Evolutionary conservation across 2,329 filamentous ascomycete genomes (phyloP), one percentile per base, ranked within the genome.

Genomic region (Microcyclosporella mali): DNA sequence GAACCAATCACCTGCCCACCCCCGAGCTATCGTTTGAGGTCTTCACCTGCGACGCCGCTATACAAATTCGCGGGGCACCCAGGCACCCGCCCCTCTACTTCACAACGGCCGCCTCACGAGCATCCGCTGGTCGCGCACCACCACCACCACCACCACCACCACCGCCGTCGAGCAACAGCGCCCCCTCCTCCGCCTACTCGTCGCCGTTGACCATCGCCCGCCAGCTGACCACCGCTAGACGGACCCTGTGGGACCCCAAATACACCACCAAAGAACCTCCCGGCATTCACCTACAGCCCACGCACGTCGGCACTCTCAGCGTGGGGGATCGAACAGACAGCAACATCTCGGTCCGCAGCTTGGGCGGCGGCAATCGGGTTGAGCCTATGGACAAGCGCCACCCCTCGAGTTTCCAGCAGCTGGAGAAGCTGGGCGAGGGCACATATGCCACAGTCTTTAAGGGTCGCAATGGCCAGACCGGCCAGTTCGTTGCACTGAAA

Each of bases 391-490:
- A 95, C 69, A 85, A 86, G 62, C 86, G 94, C 66, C 88, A 95
- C 61, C 89, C 90, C 43, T 94, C 85, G 71, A 97, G 90, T 50
- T 98, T 98, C 75, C 90, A 97, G 77, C 92, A 97, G 81, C 79
- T 97, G 66, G 92, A 98, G 70, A 98, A 79, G 84, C 78, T 98
- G 55, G 92, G 92, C 61, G 92, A 98, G 73, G 92, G 92, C 49
- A 98, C 92, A 25, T 98, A 98, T 79, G 92, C 92, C 27, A 98
- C 92, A 27, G 92, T 98, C 33, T 98, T 97, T 79, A 95, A 98
- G 73, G 92, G 92, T 48, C 85, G 90, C 54, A 98, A 98, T 67
- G 81, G 92, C 56, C 89, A 97, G 67, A 97, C 92, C 0, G 92
- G 92, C 61, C 89, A 95, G 67, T 83, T 95, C 47, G 92, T 98